Evolutionary conservation across 352 stramenopile species (phyloP), one percentile per base, ranked within the genome.

Genomic region (Phytopythium oedochilum): DNA sequence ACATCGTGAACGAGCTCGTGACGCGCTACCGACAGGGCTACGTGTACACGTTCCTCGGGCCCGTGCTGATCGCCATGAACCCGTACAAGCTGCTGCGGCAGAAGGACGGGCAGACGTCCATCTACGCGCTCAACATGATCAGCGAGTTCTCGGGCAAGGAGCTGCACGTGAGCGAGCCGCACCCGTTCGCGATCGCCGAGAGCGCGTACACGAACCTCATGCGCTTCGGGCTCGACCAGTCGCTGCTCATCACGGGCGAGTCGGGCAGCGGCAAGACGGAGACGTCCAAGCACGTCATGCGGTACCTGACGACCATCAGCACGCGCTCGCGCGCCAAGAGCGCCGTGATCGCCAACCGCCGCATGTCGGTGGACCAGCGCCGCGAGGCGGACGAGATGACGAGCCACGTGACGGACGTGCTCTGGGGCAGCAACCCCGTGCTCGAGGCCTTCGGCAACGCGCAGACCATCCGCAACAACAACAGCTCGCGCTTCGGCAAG

Each of bases 271-370:
- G 93, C 48, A 98, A 98, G 78, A 98, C 94, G 1, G 92, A 98
- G 64, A 98, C 92, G 40, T 97, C 95, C 60, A 99, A 98, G 76
- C 94, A 97, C 76, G 88, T 97, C 18, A 94, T 99, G 83, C 85
- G 93, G 38, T 98, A 98, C 66, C 75, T 99, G 26, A 96, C 92
- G 26, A 88, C 79, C 57, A 81, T 94, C 63, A 86, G 73, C 42
- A 91, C 79, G 48, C 76, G 81, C 60, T 81, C 63, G 29, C 68
- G 82, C 34, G 75, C 77, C 59, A 85, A 85, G 64, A 85, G 68
- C 46, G 77, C 77, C 0, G 80, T 86, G 42, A 87, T 90, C 38
- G 80, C 80, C 10, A 88, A 86, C 53, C 82, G 82, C 46, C 78
- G 79, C 59, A 85, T 92, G 77, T 92, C 82, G 52, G 64, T 89